phyloP scores from a whole-genome alignment of 169 alveolate species.

The Amoebophrya sp. region DNA sequence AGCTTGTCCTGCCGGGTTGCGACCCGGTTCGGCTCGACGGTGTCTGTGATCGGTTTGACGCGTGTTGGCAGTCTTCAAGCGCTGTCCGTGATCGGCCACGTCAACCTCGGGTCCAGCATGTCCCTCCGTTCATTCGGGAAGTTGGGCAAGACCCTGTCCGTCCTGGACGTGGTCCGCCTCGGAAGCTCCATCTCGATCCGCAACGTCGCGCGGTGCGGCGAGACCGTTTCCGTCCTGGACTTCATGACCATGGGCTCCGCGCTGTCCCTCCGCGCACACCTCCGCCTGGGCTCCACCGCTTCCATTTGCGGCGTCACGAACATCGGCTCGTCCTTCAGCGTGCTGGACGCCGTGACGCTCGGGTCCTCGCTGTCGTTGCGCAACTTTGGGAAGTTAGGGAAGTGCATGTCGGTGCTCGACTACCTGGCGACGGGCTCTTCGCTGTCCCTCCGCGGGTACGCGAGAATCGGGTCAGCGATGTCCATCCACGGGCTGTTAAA shows the following conservation, averaged over 20 bases:
- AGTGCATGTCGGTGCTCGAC: slow-evolving; percentile 1
- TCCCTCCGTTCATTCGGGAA: background rate
- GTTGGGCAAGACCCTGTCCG: slow-evolving; percentile 22
- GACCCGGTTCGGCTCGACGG: background rate
- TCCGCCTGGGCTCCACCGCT: background rate
- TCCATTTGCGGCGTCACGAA: background rate
- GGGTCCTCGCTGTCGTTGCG: slow-evolving; percentile 15
- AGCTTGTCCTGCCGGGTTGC: background rate
- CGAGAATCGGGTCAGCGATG: too few species aligned
- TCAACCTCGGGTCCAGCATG: slow-evolving; percentile 20
- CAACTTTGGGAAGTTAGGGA: background rate
- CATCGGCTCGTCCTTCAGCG: background rate
- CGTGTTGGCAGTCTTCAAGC: background rate
- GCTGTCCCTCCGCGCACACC: background rate
- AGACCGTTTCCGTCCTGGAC: background rate
- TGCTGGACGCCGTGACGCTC: background rate
- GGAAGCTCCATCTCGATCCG: slow-evolving; percentile 22
- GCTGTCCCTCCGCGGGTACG: background rate
- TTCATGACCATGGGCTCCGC: background rate
- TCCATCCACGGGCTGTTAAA: too few species aligned
- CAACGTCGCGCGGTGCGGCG: background rate
- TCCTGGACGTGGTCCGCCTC: slow-evolving; percentile 10
- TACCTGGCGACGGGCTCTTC: background rate
- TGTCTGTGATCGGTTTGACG: background rate
- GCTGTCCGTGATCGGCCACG: slow-evolving; percentile 24